Conservation (phyloP, 441 rosid genomes). For the Adansonia grandidieri region DNA sequence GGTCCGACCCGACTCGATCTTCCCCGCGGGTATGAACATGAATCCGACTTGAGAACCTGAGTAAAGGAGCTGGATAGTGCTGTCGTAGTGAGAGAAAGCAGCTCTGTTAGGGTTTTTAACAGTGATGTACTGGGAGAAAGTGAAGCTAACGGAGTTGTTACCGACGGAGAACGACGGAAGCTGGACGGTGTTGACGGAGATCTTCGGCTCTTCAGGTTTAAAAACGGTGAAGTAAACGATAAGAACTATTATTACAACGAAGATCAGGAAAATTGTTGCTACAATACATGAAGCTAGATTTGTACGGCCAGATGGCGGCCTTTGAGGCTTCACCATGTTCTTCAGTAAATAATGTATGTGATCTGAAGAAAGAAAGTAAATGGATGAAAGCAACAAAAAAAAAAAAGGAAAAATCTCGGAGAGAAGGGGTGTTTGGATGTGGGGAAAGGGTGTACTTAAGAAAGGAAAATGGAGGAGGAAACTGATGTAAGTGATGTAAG, state of each 20-base stretch:
- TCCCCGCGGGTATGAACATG: constrained; percentile 94
- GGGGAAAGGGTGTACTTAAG: constrained; percentile 6
- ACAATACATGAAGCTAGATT: constrained; percentile 89
- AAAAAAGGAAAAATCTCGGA: background rate
- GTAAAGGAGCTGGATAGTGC: constrained; percentile 84
- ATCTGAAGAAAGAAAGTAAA: background rate
- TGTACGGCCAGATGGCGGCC: constrained; percentile 61
- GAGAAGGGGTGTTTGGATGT: constrained; percentile 13
- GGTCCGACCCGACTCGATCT: constrained; percentile 71
- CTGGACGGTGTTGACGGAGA: constrained; percentile 83
- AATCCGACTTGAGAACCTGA: constrained; percentile 86
- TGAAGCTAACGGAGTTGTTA: constrained; percentile 84
- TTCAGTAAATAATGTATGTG: background rate
- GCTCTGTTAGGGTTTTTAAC: constrained; percentile 83
- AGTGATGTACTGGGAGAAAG: constrained; percentile 85
- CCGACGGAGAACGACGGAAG: constrained; percentile 87
- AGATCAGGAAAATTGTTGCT: constrained; percentile 79
- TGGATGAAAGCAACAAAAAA: background rate
- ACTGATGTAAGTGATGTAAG: constrained; percentile 15
- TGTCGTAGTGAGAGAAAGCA: constrained; percentile 83
- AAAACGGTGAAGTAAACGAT: constrained; percentile 89
- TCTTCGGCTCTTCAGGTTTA: constrained; percentile 84
- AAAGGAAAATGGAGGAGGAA: background rate
- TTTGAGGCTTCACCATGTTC: constrained; percentile 30
- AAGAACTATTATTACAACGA: constrained; percentile 57